Percentiles rank a stretch among this genome's conserved stretches.
phyloP scores from a whole-genome alignment of 352 stramenopile genomes.

The Thalassiosira ordinaria region DNA sequence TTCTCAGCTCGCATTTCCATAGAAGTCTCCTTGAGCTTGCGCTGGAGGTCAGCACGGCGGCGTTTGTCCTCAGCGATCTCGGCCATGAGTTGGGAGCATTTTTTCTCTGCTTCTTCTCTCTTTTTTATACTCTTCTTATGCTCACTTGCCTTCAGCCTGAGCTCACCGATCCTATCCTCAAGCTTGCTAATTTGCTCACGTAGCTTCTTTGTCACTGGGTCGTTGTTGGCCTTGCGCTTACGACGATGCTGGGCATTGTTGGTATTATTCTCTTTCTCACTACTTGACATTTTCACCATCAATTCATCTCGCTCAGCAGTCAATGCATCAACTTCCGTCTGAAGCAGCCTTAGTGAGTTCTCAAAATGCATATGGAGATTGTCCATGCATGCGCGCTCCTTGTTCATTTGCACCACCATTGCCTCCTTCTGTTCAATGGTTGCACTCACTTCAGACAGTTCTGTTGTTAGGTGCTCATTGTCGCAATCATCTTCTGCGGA shows the following conservation, averaged over 20 bases:
- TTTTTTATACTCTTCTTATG: constrained; percentile 62
- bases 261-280: constrained; percentile 27
- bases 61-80: constrained; percentile 71
- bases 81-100: constrained; percentile 49
- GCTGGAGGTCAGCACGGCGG: constrained; percentile 59
- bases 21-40: constrained; percentile 64
- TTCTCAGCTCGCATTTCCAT: constrained; percentile 63
- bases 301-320: constrained; percentile 53
- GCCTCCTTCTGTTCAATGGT: constrained; percentile 72
- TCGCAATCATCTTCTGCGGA: constrained; percentile 54
- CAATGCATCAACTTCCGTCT: constrained; percentile 63
- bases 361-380: constrained; percentile 64
- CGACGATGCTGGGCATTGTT: constrained; percentile 15
- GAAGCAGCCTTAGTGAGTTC: constrained; percentile 53
- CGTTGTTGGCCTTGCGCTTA: constrained; percentile 40
- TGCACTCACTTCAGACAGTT: constrained; percentile 61
- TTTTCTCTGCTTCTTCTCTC: constrained; percentile 66
- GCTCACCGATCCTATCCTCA: constrained; percentile 60
- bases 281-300: constrained; percentile 42
- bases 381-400: constrained; percentile 62
- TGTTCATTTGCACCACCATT: constrained; percentile 59
- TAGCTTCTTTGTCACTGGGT: constrained; percentile 51
- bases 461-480: constrained; percentile 64
- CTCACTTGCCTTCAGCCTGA: constrained; percentile 60
- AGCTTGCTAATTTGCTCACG: constrained; percentile 51